phyloP scores from a whole-genome alignment of 225 moss, liverwort and hornwort genomes.

The Ulota crispa region DNA sequence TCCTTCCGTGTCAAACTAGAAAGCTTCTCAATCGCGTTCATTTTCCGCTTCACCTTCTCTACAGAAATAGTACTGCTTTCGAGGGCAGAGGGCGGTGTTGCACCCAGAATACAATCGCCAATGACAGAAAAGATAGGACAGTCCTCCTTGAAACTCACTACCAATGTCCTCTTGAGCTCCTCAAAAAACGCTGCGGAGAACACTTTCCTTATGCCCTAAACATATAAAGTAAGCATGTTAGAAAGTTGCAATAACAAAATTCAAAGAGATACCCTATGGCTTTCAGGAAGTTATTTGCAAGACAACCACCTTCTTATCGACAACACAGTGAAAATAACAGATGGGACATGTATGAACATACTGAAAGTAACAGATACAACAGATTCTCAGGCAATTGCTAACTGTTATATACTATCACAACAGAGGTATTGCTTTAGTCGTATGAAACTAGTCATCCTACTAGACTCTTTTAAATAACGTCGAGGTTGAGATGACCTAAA shows the following conservation, averaged over 20 bases:
- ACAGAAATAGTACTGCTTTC: slow-evolving; percentile 25
- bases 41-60: slow-evolving; percentile 35
- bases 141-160: slow-evolving; percentile 36
- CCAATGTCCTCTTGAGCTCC: slow-evolving; percentile 51
- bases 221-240: slow-evolving; percentile 18
- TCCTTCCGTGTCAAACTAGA: slow-evolving; percentile 14
- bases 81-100: slow-evolving; percentile 14
- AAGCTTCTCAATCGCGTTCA: slow-evolving; percentile 22
- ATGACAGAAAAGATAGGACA: slow-evolving; percentile 31
- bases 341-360: not conserved
- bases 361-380: not conserved
- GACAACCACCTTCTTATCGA: not conserved
- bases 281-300: slow-evolving; percentile 5
- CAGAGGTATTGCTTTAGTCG: not conserved
- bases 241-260: not conserved
- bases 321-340: not conserved
- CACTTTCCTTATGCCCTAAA: slow-evolving; percentile 66
- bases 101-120: slow-evolving; percentile 40
- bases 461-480: slow-evolving; percentile 4
- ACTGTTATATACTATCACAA: not conserved
- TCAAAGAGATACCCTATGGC: not conserved
- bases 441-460: not conserved
- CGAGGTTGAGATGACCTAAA: not conserved
- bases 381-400: not conserved
- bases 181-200: slow-evolving; percentile 69